Base-by-base conservation (phyloP, 2,329 filamentous ascomycete species). In the Daldinia sp. region DNA sequence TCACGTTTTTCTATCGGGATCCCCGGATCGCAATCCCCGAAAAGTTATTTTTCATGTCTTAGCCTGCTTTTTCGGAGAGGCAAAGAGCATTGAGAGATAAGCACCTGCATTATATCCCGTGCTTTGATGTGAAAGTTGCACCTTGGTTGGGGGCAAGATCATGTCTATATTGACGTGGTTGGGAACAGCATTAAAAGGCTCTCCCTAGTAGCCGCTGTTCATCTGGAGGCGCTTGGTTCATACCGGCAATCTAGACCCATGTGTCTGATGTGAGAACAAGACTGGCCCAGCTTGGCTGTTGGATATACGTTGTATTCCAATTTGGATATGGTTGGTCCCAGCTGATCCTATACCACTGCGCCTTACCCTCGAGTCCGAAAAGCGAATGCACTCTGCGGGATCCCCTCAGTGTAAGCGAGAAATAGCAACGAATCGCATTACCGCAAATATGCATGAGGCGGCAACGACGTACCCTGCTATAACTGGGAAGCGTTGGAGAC, bases 181-280 rank as follows among this genome's bases (percentile, higher is more conserved):
- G 46, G 26, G 35, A 50, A 33, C 41, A 26, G 39, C 46, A 42
- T 60, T 41, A 51, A 56, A 62, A 56, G 48, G 39, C 3, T 5
- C 26, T 20, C 51, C 20, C n/a, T 57, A 53, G 37, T 57, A 51
- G 28, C 51, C 50, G 50, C 28, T 6, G 44, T 59, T 41, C 41
- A 30, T 50, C 46, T 15, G 26, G 35, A 35, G 46, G 58, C 41
- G 65, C 63, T 71, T 63, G 56, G 54, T 50, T 41, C 41, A 63
- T 51, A 44, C 48, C 37, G 44, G 42, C 23, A 68, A 60, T 48
- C 59, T 60, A 53, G 23, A 46, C 33, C 54, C 55, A 55, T 58
- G 42, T 48, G 57, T 66, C 65, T 71, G 59, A 68, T 71, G 60
- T 71, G 60, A 71, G 68, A 59, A 61, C 39, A 42, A 42, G 58